phyloP scores from a whole-genome alignment of 305 asterid genomes.

The Fraxinus sp. region DNA sequence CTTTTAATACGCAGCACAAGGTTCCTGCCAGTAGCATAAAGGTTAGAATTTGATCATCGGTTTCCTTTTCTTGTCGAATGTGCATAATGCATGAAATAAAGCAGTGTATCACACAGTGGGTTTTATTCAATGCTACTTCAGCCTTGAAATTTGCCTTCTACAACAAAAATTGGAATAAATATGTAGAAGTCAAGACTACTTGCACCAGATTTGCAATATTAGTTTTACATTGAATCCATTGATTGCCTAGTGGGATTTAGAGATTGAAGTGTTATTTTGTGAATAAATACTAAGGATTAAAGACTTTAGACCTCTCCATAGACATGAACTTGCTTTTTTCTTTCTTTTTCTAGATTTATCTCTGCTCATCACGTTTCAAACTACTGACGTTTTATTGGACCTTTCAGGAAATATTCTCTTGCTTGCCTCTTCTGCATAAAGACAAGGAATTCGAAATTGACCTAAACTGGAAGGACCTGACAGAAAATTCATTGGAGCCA shows the following conservation, averaged over 20 bases:
- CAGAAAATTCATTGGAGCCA: slow-evolving; percentile 56
- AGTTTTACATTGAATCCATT: background rate
- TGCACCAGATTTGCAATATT: background rate
- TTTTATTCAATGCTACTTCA: background rate
- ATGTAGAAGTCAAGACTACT: background rate
- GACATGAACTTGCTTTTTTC: slow-evolving; percentile 19
- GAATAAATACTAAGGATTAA: slow-evolving; percentile 4
- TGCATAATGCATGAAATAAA: slow-evolving; percentile 1
- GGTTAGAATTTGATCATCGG: slow-evolving; percentile 48
- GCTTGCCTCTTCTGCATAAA: slow-evolving; percentile 65
- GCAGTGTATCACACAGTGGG: slow-evolving; percentile 1
- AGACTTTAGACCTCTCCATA: slow-evolving; percentile 1
- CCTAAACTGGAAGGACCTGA: slow-evolving; percentile 60
- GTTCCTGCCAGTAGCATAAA: slow-evolving; percentile 49
- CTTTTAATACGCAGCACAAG: slow-evolving; percentile 50
- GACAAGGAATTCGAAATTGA: slow-evolving; percentile 81
- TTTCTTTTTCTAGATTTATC: background rate
- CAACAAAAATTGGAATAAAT: background rate
- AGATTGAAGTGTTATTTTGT: background rate
- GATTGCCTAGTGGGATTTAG: background rate
- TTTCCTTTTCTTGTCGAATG: slow-evolving; percentile 17
- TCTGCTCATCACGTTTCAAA: slow-evolving; percentile 23
- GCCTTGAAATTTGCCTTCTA: background rate
- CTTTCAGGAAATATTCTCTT: slow-evolving; percentile 65
- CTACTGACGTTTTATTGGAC: slow-evolving; percentile 21